Evolutionary conservation across 768 basidiomycete genomes (phyloP).

Genomic region (Amanita polypyramis): DNA sequence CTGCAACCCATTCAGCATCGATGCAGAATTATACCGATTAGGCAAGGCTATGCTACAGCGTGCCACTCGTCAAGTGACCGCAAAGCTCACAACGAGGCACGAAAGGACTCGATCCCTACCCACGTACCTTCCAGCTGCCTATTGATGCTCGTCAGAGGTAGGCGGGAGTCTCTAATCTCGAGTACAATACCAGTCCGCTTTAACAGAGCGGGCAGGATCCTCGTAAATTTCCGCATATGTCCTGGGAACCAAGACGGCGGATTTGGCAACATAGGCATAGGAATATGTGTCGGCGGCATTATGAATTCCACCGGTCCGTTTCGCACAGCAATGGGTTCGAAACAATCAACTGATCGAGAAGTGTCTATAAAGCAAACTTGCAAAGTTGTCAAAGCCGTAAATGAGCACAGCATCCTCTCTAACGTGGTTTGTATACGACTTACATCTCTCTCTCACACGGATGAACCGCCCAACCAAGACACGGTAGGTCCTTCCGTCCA

Average conservation of each 20-base stretch:
- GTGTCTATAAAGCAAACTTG: not conserved
- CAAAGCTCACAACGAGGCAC: not conserved
- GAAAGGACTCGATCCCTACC: not conserved
- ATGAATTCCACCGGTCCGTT: not conserved
- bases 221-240: slow-evolving; percentile 86
- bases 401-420: not conserved
- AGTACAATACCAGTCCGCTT: slow-evolving; percentile 84
- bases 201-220: slow-evolving; percentile 65
- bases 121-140: slow-evolving; percentile 72
- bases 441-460: not conserved
- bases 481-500: not conserved
- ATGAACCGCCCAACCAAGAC: not conserved
- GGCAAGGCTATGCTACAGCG: not conserved
- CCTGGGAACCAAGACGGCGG: slow-evolving; percentile 94
- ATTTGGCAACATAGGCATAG: slow-evolving; percentile 39
- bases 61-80: not conserved
- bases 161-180: slow-evolving; percentile 86
- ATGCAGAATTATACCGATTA: not conserved
- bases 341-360: not conserved
- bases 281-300: slow-evolving; percentile 27
- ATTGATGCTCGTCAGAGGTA: slow-evolving; percentile 93
- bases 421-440: not conserved
- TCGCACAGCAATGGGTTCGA: not conserved
- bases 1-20: slow-evolving; percentile 21
- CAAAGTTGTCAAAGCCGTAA: not conserved